Percentiles rank a stretch among this genome's conserved stretches.
phyloP scores from a whole-genome alignment of 176 grass and related monocot genomes.

The Phoenix dactylifera region DNA sequence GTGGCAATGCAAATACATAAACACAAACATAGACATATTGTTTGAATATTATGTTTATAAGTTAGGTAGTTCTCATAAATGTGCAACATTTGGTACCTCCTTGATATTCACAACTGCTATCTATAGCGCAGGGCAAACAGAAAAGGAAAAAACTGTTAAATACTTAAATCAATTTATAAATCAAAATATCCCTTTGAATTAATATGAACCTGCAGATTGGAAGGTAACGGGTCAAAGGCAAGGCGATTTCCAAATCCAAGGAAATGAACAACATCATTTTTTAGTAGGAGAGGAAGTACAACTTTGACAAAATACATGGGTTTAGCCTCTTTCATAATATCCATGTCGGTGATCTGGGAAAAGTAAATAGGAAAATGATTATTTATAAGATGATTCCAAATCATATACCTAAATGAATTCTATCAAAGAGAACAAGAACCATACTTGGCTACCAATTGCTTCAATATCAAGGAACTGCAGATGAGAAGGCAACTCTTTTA shows the following conservation, averaged over 20 bases:
- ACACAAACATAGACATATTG: too few relatives aligned
- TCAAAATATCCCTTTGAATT: neutral
- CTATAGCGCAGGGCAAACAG: neutral
- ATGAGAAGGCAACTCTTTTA: conserved; percentile 65
- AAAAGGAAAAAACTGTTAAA: conserved; percentile 1
- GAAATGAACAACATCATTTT: conserved; percentile 67
- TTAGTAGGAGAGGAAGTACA: conserved; percentile 54
- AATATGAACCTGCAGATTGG: conserved; percentile 59
- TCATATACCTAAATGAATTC: neutral
- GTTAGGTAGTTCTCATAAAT: too few relatives aligned
- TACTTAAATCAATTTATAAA: neutral
- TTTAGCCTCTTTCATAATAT: conserved; percentile 71
- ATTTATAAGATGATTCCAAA: neutral
- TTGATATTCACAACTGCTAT: too few relatives aligned
- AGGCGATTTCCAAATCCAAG: conserved; percentile 94
- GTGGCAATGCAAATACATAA: too few relatives aligned
- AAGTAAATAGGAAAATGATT: neutral
- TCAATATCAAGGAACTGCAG: conserved; percentile 60
- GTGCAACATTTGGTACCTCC: too few relatives aligned
- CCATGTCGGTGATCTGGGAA: conserved; percentile 72
- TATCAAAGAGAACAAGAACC: neutral
- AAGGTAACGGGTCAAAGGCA: conserved; percentile 74
- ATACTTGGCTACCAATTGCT: conserved; percentile 80
- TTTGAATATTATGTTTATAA: too few relatives aligned
- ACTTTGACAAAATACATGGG: conserved; percentile 59